A percentile compares a stretch with the other conserved stretches of the same genome.
These are phyloP conservation scores for Fusarium chuoi DNA, from an alignment of 2,329 filamentous ascomycete species.

Conservation along the genomic window DNA sequence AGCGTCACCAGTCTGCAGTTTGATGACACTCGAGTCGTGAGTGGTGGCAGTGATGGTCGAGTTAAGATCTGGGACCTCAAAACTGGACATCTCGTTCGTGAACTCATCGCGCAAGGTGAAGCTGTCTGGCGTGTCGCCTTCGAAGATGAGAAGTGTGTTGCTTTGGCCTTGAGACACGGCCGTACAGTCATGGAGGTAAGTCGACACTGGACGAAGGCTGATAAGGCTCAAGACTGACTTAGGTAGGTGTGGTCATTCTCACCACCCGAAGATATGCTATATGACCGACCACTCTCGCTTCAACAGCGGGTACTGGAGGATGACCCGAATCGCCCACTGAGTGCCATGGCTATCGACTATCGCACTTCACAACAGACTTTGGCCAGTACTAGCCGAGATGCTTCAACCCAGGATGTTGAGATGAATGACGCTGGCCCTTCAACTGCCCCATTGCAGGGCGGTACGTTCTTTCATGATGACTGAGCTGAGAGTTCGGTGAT, in stretches of 20 bases:
- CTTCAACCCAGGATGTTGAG: constrained; percentile 59
- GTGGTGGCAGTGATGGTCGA: constrained; percentile 94
- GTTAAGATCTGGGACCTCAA: constrained; percentile 99
- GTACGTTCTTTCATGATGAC: constrained; percentile 63
- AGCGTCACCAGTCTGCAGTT: constrained; percentile 98
- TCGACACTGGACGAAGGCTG: background rate
- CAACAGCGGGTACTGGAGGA: constrained; percentile 59
- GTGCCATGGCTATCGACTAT: constrained; percentile 60
- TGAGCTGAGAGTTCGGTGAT: constrained; percentile 32
- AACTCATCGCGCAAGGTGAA: constrained; percentile 90
- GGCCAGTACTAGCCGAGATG: constrained; percentile 48
- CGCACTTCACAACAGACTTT: constrained; percentile 47
- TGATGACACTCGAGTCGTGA: constrained; percentile 94
- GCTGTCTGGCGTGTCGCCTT: constrained; percentile 98
- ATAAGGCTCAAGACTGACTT: constrained; percentile 43
- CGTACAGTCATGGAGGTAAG: constrained; percentile 97
- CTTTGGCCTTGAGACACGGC: constrained; percentile 85
- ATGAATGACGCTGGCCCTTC: constrained; percentile 68
- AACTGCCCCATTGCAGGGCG: constrained; percentile 62
- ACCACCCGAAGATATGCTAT: constrained; percentile 76
- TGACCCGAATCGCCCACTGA: constrained; percentile 60
- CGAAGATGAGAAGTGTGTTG: constrained; percentile 97
- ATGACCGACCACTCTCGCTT: constrained; percentile 63
- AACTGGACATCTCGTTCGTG: constrained; percentile 88
- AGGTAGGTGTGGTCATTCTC: constrained; percentile 92